Conservation (phyloP, 73 alveolate genomes). For the Paramecium bursaria region DNA sequence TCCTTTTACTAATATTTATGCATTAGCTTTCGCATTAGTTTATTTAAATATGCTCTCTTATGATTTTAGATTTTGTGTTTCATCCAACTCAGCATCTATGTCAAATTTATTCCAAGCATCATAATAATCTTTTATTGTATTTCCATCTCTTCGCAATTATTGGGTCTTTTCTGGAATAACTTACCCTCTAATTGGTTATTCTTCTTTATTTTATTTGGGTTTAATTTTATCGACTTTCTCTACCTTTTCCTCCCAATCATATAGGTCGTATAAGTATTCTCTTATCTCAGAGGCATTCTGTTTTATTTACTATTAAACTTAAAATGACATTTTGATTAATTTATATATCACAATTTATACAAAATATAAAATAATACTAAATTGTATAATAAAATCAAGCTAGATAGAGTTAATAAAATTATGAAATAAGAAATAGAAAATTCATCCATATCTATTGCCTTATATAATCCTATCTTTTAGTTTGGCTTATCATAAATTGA, state of each 20-base stretch:
- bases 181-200: constrained; percentile 59
- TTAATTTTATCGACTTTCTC: constrained; percentile 26
- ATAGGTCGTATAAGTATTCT: constrained; percentile 60
- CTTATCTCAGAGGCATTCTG: constrained; percentile 44
- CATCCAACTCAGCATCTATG: constrained; percentile 8
- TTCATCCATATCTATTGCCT: neutral
- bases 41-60: too few species aligned
- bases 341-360: too few species aligned
- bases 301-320: constrained; percentile 47
- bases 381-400: too few species aligned
- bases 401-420: too few species aligned
- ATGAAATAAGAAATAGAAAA: too few species aligned
- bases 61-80: neutral
- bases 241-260: constrained; percentile 61
- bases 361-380: too few species aligned
- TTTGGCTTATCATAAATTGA: neutral
- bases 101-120: constrained; percentile 68
- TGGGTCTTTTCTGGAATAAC: neutral
- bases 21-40: neutral
- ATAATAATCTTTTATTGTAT: constrained; percentile 58
- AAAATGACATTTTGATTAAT: constrained; percentile 56
- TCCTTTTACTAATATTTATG: neutral
- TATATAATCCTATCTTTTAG: neutral
- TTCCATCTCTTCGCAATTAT: constrained; percentile 1
- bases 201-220: neutral